phyloP scores from a whole-genome alignment of 2,329 filamentous ascomycete species.

The Neonectria ditissima region DNA sequence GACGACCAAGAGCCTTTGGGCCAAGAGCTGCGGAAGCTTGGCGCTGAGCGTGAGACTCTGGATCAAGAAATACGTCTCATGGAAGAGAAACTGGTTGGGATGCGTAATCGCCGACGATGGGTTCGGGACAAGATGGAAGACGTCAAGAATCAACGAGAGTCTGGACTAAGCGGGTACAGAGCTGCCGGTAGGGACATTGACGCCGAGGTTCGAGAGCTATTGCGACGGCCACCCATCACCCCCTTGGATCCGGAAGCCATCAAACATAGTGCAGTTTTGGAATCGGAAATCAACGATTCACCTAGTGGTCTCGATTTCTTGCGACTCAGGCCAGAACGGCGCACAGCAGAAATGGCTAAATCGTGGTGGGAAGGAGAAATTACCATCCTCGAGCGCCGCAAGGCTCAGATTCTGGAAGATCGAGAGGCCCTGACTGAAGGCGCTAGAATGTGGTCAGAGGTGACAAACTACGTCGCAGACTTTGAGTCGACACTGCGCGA shows the following conservation, averaged over 20 bases:
- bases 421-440: constrained; percentile 75
- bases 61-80: constrained; percentile 74
- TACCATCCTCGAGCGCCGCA: constrained; percentile 64
- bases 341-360: constrained; percentile 77
- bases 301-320: constrained; percentile 66
- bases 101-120: constrained; percentile 71
- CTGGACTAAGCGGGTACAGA: constrained; percentile 78
- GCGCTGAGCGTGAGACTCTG: constrained; percentile 64
- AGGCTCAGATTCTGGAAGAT: constrained; percentile 69
- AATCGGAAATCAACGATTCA: constrained; percentile 39
- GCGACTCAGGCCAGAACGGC: constrained; percentile 70
- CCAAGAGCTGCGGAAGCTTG: constrained; percentile 70
- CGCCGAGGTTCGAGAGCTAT: constrained; percentile 68
- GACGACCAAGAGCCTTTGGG: constrained; percentile 69
- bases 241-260: constrained; percentile 64
- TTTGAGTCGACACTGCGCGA: constrained; percentile 75
- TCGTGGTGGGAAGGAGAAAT: constrained; percentile 78
- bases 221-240: constrained; percentile 67
- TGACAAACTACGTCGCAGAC: constrained; percentile 67
- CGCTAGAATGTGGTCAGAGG: constrained; percentile 73
- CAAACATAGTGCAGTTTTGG: constrained; percentile 26
- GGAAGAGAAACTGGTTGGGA: constrained; percentile 71
- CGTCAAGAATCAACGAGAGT: constrained; percentile 73
- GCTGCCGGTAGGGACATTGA: constrained; percentile 76
- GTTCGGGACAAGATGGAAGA: constrained; percentile 71